Evolutionary conservation across 1,284 basidiomycete genomes (phyloP).

Genomic region (Sparassis latifolia): DNA sequence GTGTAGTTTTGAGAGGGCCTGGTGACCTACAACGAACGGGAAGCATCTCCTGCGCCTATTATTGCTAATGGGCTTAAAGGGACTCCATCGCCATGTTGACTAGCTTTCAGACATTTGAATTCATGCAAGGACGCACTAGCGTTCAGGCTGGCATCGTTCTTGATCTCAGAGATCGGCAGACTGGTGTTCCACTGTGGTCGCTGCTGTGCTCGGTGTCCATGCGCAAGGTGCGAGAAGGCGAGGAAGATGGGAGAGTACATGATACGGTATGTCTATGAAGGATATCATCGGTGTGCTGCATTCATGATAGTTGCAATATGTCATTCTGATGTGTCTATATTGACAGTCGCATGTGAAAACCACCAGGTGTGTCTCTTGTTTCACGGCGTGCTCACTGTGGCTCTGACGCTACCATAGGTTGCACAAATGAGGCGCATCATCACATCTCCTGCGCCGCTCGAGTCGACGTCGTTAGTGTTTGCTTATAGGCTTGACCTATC

Average conservation of each 20-base stretch:
- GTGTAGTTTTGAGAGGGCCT: no score
- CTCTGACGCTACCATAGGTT: slow-evolving; percentile 36
- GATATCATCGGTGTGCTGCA: slow-evolving; percentile 70
- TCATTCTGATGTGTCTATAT: slow-evolving; percentile 69
- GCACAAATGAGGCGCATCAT: slow-evolving; percentile 60
- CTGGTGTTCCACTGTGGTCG: no score
- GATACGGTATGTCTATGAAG: slow-evolving; percentile 83
- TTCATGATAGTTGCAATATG: slow-evolving; percentile 40
- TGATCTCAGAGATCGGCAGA: no score
- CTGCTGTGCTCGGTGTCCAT: no score
- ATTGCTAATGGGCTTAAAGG: no score
- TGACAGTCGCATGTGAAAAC: slow-evolving; percentile 76
- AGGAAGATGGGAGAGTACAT: slow-evolving; percentile 36
- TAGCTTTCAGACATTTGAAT: no score
- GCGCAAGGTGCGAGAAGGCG: no score
- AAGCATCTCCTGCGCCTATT: no score
- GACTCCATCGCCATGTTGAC: no score
- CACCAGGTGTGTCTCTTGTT: slow-evolving; percentile 38
- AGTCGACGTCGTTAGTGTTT: slow-evolving; percentile 89
- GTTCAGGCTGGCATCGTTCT: no score
- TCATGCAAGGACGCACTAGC: no score
- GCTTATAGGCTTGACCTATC: slow-evolving; percentile 87
- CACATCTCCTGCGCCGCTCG: slow-evolving; percentile 80
- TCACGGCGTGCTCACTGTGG: slow-evolving; percentile 1
- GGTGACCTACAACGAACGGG: no score